phyloP scores from a whole-genome alignment of 148 eudicot species.

The Chenopodium quinoa region DNA sequence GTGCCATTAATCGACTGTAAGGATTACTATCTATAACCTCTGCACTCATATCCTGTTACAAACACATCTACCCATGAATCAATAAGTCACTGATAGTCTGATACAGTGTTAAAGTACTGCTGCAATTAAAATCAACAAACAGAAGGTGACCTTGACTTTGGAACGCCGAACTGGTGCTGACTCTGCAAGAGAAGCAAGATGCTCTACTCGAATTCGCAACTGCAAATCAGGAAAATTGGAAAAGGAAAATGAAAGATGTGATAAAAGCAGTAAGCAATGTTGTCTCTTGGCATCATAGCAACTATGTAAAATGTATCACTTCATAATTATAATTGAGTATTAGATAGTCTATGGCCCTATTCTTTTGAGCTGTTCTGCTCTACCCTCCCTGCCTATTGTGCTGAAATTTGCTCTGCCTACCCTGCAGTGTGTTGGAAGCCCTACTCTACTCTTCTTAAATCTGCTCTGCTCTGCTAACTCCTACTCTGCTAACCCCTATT shows the following conservation, averaged over 20 bases:
- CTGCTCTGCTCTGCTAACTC: no score
- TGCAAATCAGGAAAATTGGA: conserved; percentile 16
- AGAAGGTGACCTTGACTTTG: conserved; percentile 68
- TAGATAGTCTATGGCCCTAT: background rate
- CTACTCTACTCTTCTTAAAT: no score
- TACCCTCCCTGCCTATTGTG: no score
- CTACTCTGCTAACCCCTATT: no score
- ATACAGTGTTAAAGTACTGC: background rate
- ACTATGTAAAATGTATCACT: background rate
- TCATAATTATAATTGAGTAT: background rate
- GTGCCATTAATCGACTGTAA: conserved; percentile 97
- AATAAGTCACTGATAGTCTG: conserved; percentile 5
- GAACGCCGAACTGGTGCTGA: conserved; percentile 54
- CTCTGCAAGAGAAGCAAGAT: conserved; percentile 55
- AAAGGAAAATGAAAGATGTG: background rate
- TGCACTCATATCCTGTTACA: conserved; percentile 86
- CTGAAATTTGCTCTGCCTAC: no score
- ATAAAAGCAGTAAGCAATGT: background rate
- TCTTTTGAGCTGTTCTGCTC: no score
- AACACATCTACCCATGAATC: conserved; percentile 15
- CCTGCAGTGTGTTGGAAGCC: no score
- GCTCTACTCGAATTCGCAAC: conserved; percentile 59
- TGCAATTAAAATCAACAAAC: background rate
- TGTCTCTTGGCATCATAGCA: background rate
- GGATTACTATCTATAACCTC: conserved; percentile 98